Evolutionary conservation across 176 grass and related monocot species (phyloP).

Genomic region (Aegilops tauschii): DNA sequence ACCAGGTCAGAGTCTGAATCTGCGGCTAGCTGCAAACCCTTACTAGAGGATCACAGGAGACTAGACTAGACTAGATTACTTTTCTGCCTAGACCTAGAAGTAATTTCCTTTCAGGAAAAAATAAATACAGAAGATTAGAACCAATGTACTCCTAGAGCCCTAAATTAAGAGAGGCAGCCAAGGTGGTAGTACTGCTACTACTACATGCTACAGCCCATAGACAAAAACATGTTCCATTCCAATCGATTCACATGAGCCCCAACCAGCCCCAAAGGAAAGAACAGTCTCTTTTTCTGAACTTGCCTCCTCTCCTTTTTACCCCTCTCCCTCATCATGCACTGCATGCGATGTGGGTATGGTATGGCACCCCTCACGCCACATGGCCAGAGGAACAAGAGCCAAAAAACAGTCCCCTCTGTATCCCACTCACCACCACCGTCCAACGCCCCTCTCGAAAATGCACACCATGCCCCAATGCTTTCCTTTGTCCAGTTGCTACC

Average conservation of each 20-base stretch:
- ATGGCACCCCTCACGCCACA: conserved; percentile 40
- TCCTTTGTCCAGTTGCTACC: conserved; percentile 21
- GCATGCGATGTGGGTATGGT: not conserved
- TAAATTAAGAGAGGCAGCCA: conserved; percentile 1
- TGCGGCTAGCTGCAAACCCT: conserved; percentile 27
- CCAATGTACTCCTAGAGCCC: conserved; percentile 55
- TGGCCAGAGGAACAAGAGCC: conserved; percentile 84
- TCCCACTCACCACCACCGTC: conserved; percentile 49
- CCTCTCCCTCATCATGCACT: conserved; percentile 23
- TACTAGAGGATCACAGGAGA: not conserved
- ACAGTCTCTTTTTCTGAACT: conserved; percentile 34
- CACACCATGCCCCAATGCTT: conserved; percentile 54
- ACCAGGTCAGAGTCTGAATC: conserved; percentile 22
- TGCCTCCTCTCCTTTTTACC: conserved; percentile 32
- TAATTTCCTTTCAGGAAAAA: conserved; percentile 35
- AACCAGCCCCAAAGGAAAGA: conserved; percentile 1
- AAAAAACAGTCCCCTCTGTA: conserved; percentile 67
- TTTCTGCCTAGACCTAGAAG: conserved; percentile 27
- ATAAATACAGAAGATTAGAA: conserved; percentile 39
- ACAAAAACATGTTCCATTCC: conserved; percentile 31
- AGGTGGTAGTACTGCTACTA: not conserved
- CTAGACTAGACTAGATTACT: conserved; percentile 10
- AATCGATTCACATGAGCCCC: conserved; percentile 23
- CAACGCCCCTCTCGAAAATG: conserved; percentile 60
- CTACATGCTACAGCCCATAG: not conserved